Conservation (phyloP, 1,284 basidiomycete genomes). For the Ganoderma lucidum region DNA sequence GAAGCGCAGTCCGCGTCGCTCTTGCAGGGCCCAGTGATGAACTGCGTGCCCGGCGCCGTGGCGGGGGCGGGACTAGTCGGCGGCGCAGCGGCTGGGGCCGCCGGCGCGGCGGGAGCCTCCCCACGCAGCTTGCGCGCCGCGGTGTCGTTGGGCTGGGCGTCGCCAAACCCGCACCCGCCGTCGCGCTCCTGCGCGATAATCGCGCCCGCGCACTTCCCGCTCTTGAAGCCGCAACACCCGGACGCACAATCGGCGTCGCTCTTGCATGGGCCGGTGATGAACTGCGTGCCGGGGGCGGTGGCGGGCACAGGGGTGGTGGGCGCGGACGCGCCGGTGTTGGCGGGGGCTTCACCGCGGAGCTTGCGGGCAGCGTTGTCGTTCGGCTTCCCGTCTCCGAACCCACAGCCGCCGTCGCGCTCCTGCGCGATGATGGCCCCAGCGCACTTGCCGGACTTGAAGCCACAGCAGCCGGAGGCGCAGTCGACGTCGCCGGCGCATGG, state of each 20-base stretch:
- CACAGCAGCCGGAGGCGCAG: constrained; percentile 26
- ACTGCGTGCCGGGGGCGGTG: constrained; percentile 18
- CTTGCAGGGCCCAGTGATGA: constrained; percentile 20
- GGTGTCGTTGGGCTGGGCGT: constrained; percentile 23
- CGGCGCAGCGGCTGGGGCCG: neutral
- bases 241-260: constrained; percentile 25
- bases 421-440: constrained; percentile 24
- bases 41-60: constrained; percentile 18
- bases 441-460: constrained; percentile 25
- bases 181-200: constrained; percentile 24
- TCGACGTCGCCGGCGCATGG: constrained; percentile 23
- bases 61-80: too few species aligned
- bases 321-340: neutral
- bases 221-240: constrained; percentile 24
- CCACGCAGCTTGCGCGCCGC: constrained; percentile 7
- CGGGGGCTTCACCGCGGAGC: constrained; percentile 13
- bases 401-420: constrained; percentile 25
- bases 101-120: neutral
- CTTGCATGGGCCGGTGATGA: constrained; percentile 23
- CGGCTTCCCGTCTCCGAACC: constrained; percentile 19
- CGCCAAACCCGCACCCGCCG: constrained; percentile 26
- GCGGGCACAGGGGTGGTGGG: neutral
- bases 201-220: constrained; percentile 27
- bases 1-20: constrained; percentile 25
- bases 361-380: constrained; percentile 21